Evolutionary conservation across 495 filamentous ascomycete species (phyloP).

Genomic region (Xylaria scruposa): DNA sequence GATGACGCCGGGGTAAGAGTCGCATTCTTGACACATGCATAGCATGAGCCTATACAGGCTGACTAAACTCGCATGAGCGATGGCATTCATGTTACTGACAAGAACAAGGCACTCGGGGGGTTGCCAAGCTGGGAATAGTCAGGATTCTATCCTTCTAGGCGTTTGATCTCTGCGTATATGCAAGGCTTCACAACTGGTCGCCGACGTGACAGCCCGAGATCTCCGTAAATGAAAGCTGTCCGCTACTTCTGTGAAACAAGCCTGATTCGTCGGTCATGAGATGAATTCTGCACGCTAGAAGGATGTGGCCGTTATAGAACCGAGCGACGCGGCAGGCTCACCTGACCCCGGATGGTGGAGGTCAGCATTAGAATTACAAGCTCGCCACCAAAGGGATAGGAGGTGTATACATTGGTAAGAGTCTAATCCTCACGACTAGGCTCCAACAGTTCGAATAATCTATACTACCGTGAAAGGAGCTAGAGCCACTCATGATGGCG

Average conservation of each 20-base stretch:
- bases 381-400: conserved; percentile 2
- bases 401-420: background rate
- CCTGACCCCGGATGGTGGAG: background rate
- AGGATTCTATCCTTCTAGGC: background rate
- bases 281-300: background rate
- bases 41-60: background rate
- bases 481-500: background rate
- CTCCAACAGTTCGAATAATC: background rate
- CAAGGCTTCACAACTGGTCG: background rate
- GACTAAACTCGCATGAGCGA: background rate
- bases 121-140: background rate
- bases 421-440: background rate
- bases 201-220: background rate
- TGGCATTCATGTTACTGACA: background rate
- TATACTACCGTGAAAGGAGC: background rate
- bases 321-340: background rate
- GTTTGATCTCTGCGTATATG: conserved; percentile 5
- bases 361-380: background rate
- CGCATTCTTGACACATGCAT: background rate
- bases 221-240: background rate
- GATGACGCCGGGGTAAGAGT: background rate
- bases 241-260: background rate
- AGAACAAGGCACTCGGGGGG: conserved; percentile 4
- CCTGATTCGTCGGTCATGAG: background rate
- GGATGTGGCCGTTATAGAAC: background rate